phyloP scores from a whole-genome alignment of 768 basidiomycete species.

The Naganishia kalamii region DNA sequence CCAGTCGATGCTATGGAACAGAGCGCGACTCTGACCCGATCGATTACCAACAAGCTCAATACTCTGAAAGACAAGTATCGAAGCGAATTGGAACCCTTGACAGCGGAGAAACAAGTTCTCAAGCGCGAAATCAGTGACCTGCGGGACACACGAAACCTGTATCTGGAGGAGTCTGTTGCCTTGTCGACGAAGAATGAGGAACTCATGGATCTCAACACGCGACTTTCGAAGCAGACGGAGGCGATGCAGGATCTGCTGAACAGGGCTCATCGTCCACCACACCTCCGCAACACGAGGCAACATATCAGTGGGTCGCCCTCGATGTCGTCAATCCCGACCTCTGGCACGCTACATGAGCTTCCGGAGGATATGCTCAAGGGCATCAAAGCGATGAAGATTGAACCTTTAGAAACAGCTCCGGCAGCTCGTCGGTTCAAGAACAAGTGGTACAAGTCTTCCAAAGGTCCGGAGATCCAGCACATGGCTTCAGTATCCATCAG shows the following conservation, averaged over 20 bases:
- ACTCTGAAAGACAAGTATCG: conserved; percentile 80
- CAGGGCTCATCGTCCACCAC: conserved; percentile 30
- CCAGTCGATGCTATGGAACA: conserved; percentile 18
- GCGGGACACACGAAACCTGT: conserved; percentile 73
- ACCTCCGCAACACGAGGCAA: background rate
- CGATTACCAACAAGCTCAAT: conserved; percentile 77
- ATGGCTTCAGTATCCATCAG: conserved; percentile 40
- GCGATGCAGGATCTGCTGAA: conserved; percentile 39
- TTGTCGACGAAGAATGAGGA: conserved; percentile 89
- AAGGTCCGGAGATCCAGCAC: conserved; percentile 39
- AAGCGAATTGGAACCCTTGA: conserved; percentile 76
- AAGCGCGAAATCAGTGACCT: conserved; percentile 78
- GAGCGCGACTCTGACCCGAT: conserved; percentile 51
- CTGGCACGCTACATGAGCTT: conserved; percentile 42
- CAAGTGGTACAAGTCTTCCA: conserved; percentile 49
- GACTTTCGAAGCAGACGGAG: conserved; percentile 75
- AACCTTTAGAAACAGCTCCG: conserved; percentile 35
- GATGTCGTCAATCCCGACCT: conserved; percentile 37
- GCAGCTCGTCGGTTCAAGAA: conserved; percentile 45
- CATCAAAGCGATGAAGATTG: conserved; percentile 43
- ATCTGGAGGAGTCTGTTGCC: conserved; percentile 83
- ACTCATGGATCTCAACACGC: conserved; percentile 75
- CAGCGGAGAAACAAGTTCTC: conserved; percentile 70
- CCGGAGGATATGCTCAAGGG: conserved; percentile 47
- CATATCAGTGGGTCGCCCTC: conserved; percentile 39